These are phyloP conservation scores for Zarea fungicola DNA, from an alignment of 2,329 filamentous ascomycete species.

Conservation along the genomic window DNA sequence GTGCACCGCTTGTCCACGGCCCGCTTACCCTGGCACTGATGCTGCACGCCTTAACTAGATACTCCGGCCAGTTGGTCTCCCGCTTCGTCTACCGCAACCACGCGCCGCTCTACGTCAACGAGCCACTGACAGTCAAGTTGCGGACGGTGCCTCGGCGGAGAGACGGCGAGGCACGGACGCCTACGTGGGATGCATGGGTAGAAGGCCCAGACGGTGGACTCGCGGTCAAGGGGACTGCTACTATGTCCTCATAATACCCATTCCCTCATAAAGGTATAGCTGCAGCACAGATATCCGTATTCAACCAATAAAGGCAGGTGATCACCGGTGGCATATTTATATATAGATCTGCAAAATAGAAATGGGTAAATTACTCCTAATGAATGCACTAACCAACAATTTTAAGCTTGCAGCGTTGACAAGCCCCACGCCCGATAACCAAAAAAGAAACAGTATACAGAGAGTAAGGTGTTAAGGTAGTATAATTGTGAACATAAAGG, in stretches of 20 bases:
- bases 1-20: conserved; percentile 76
- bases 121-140: conserved; percentile 66
- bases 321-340: no score
- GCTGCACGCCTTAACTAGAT: conserved; percentile 53
- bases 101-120: conserved; percentile 70
- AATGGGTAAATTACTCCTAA: no score
- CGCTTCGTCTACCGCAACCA: conserved; percentile 75
- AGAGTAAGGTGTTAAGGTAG: no score
- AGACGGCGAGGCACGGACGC: conserved; percentile 26
- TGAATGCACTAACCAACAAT: no score
- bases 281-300: no score
- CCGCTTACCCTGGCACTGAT: conserved; percentile 76
- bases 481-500: no score
- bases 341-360: no score
- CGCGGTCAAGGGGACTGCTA: conserved; percentile 54
- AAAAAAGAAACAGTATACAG: no score
- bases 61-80: conserved; percentile 33
- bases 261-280: no score
- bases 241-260: conserved; percentile 16
- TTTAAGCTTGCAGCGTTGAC: no score
- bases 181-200: conserved; percentile 58
- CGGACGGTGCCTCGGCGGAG: conserved; percentile 31
- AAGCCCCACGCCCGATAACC: no score
- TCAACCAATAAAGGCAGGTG: no score
- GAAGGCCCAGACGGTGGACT: conserved; percentile 56